phyloP scores from a whole-genome alignment of 1,284 basidiomycete species.

The Ganoderma meredithae region DNA sequence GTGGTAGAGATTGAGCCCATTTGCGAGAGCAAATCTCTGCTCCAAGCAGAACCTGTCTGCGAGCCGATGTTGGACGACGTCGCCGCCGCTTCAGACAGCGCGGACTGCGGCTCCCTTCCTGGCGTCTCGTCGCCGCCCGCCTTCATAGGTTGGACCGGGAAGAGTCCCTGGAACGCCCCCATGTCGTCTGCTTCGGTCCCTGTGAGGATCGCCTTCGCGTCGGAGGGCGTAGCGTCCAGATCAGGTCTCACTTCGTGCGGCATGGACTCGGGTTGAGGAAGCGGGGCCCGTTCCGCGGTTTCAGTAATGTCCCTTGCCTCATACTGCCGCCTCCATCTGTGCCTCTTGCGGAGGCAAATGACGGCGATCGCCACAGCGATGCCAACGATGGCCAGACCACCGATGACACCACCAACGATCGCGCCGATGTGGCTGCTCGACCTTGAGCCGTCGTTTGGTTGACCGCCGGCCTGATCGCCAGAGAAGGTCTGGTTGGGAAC shows the following conservation, averaged over 20 bases:
- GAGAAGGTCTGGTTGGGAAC: conserved; percentile 29
- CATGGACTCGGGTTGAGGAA: conserved; percentile 3
- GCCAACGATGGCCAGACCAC: conserved; percentile 24
- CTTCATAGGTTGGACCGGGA: too few species aligned
- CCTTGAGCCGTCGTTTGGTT: not conserved
- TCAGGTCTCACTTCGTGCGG: conserved; percentile 13
- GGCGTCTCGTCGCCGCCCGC: conserved; percentile 20
- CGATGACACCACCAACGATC: conserved; percentile 32
- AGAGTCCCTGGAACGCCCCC: not conserved
- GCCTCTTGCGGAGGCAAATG: conserved; percentile 19
- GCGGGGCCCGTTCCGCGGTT: conserved; percentile 11
- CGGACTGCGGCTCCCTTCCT: not conserved
- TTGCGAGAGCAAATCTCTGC: conserved; percentile 32
- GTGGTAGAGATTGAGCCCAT: conserved; percentile 30
- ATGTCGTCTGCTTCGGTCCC: not conserved
- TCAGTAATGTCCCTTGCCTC: conserved; percentile 14
- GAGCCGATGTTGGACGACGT: conserved; percentile 16
- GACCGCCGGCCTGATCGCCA: not conserved
- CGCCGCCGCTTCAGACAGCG: conserved; percentile 14
- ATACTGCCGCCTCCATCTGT: not conserved
- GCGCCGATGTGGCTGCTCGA: conserved; percentile 17
- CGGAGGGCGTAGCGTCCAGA: not conserved
- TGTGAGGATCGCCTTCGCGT: conserved; percentile 6
- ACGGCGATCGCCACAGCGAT: conserved; percentile 16
- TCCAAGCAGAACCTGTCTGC: conserved; percentile 24